Evolutionary conservation across 2,329 filamentous ascomycete genomes (phyloP).

Genomic region (Aspergillus intermedius): DNA sequence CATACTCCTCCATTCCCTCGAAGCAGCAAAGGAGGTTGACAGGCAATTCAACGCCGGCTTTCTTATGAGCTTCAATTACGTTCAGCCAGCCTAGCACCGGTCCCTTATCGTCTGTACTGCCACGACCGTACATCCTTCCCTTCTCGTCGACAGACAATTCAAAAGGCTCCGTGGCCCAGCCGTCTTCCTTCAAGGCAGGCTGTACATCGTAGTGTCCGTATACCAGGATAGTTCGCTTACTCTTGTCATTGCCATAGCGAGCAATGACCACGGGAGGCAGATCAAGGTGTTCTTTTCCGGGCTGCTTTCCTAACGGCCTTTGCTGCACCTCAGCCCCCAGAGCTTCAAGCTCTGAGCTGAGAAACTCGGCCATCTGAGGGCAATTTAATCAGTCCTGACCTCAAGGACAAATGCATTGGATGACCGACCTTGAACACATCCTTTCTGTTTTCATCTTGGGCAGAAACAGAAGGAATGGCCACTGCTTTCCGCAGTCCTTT

Average conservation of each 20-base stretch:
- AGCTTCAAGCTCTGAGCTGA: conserved; percentile 71
- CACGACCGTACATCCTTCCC: conserved; percentile 92
- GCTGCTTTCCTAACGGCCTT: conserved; percentile 83
- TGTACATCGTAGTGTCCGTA: conserved; percentile 99
- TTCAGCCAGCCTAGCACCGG: conserved; percentile 97
- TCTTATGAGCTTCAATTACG: conserved; percentile 94
- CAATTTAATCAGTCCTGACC: neutral
- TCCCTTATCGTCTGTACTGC: conserved; percentile 95
- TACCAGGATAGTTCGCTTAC: conserved; percentile 89
- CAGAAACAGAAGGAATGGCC: conserved; percentile 91
- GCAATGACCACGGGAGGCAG: conserved; percentile 89
- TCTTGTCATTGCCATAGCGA: conserved; percentile 84
- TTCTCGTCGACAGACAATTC: conserved; percentile 80
- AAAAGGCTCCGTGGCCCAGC: conserved; percentile 94
- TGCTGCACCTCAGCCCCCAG: conserved; percentile 85
- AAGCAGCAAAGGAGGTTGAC: conserved; percentile 99
- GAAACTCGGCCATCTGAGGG: conserved; percentile 76
- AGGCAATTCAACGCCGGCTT: conserved; percentile 87
- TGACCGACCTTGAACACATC: conserved; percentile 71
- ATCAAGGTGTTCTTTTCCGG: conserved; percentile 80
- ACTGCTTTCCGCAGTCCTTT: conserved; percentile 73
- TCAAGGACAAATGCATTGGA: neutral
- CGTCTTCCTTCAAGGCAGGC: conserved; percentile 85
- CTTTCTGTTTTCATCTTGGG: conserved; percentile 77
- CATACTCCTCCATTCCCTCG: conserved; percentile 99